Evolutionary conservation across 2,329 filamentous ascomycete genomes (phyloP).

Genomic region (Aspergillaceae sp.): DNA sequence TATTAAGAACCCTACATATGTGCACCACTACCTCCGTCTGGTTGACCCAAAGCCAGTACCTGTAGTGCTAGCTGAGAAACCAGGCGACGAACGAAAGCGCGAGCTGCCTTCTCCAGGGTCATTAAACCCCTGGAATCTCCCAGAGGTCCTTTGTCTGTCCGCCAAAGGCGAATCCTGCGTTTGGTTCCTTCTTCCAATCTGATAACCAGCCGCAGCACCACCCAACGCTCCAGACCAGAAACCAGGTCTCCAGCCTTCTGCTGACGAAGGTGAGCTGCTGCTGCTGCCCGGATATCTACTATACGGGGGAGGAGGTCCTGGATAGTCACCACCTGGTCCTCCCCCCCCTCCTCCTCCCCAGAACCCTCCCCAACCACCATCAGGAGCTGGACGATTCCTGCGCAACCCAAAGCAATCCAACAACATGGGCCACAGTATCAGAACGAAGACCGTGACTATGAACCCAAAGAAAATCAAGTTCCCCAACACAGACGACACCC

Average conservation of each 20-base stretch:
- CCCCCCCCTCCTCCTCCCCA: conserved; percentile 28
- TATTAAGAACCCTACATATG: not conserved
- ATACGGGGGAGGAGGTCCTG: conserved; percentile 35
- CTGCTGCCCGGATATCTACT: conserved; percentile 18
- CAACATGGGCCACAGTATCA: conserved; percentile 20
- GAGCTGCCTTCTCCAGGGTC: conserved; percentile 28
- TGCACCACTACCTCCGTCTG: conserved; percentile 25
- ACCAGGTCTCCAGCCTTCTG: conserved; percentile 36
- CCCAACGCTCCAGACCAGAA: conserved; percentile 40
- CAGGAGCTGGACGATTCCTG: conserved; percentile 14
- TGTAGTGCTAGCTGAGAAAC: conserved; percentile 23
- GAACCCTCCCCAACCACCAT: conserved; percentile 17
- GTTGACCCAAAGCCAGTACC: conserved; percentile 42
- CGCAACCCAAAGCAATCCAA: conserved; percentile 17
- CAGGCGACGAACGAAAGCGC: conserved; percentile 22
- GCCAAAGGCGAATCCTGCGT: conserved; percentile 9
- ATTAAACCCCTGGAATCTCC: conserved; percentile 8
- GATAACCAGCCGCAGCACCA: conserved; percentile 37
- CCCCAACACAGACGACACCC: conserved; percentile 9
- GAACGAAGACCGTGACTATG: conserved; percentile 17
- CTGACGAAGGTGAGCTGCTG: not conserved
- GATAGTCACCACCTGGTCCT: conserved; percentile 19
- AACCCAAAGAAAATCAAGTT: conserved; percentile 28
- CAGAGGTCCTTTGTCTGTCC: conserved; percentile 9
- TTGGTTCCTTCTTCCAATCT: conserved; percentile 25